phyloP scores from a whole-genome alignment of 768 basidiomycete genomes.

The Dacryopinax spathularia region DNA sequence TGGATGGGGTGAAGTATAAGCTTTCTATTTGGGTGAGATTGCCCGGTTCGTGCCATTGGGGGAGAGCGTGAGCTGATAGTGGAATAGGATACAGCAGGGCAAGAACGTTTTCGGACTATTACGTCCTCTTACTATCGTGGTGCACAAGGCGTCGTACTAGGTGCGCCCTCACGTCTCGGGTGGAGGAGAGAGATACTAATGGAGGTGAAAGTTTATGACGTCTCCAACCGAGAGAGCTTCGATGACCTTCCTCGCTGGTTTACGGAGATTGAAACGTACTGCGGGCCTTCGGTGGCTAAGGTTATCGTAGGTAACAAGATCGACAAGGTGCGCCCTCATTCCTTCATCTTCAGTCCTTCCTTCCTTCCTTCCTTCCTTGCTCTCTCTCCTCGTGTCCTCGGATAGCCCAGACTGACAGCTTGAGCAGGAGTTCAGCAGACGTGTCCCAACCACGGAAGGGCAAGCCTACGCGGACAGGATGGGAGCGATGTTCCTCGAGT shows the following conservation, averaged over 20 bases:
- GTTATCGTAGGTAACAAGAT: slow-evolving; percentile 80
- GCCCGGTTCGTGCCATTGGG: not conserved
- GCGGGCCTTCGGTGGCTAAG: slow-evolving; percentile 71
- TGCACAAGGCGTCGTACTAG: slow-evolving; percentile 33
- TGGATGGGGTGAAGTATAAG: slow-evolving; percentile 73
- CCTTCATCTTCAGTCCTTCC: not conserved
- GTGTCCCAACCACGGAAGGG: slow-evolving; percentile 68
- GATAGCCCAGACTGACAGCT: no score
- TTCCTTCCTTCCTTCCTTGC: not conserved
- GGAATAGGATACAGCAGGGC: slow-evolving; percentile 82
- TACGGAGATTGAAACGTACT: slow-evolving; percentile 79
- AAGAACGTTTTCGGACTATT: slow-evolving; percentile 91
- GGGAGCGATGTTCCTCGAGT: slow-evolving; percentile 77
- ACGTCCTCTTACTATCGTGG: slow-evolving; percentile 87
- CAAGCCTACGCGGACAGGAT: slow-evolving; percentile 66
- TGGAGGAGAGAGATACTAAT: not conserved
- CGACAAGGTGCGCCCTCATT: slow-evolving; percentile 49
- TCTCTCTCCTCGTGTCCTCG: no score
- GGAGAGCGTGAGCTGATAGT: not conserved
- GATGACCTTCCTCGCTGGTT: slow-evolving; percentile 87
- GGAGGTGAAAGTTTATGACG: slow-evolving; percentile 67
- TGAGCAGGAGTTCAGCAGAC: slow-evolving; percentile 70
- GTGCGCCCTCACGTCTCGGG: slow-evolving; percentile 16
- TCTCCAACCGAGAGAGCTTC: slow-evolving; percentile 81
- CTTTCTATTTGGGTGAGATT: slow-evolving; percentile 84